Percentiles rank a stretch among this genome's conserved stretches.
phyloP scores from a whole-genome alignment of 148 eudicot species.

The Rhododendron simsii region DNA sequence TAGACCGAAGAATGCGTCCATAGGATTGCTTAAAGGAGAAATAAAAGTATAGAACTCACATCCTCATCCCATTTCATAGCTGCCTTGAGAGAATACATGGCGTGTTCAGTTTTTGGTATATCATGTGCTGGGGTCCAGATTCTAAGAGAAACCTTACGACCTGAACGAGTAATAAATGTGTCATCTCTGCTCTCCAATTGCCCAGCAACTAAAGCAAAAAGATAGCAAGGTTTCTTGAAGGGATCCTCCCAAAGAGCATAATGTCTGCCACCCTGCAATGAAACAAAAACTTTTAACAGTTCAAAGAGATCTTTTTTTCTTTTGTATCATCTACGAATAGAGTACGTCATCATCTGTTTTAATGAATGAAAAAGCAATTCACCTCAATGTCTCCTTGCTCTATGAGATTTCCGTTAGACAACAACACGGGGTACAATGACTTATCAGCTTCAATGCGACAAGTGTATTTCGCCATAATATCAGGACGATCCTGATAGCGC shows the following conservation, averaged over 20 bases:
- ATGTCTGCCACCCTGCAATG: conserved; percentile 74
- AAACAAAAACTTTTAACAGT: conserved; percentile 1
- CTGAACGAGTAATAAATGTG: conserved; percentile 78
- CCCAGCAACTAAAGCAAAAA: conserved; percentile 97
- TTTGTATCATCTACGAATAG: not conserved
- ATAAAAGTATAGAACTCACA: conserved; percentile 34
- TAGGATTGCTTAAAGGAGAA: not conserved
- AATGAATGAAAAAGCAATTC: conserved; percentile 11
- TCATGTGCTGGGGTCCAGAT: conserved; percentile 92
- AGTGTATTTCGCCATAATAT: conserved; percentile 97
- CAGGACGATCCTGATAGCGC: conserved; percentile 81
- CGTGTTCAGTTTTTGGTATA: conserved; percentile 86
- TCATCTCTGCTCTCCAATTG: conserved; percentile 92
- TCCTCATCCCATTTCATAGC: conserved; percentile 99
- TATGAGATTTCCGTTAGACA: conserved; percentile 91
- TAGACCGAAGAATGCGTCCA: not conserved
- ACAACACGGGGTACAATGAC: conserved; percentile 75
- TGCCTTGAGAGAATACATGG: conserved; percentile 97
- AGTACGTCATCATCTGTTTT: not conserved
- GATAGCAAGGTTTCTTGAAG: conserved; percentile 92
- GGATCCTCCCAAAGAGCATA: conserved; percentile 97
- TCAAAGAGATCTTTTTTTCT: not conserved
- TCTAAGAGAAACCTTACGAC: conserved; percentile 81
- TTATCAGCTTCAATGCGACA: conserved; percentile 92
- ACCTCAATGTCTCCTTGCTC: conserved; percentile 95